phyloP scores from a whole-genome alignment of 768 basidiomycete genomes.

The Boletus tylopilopsis region DNA sequence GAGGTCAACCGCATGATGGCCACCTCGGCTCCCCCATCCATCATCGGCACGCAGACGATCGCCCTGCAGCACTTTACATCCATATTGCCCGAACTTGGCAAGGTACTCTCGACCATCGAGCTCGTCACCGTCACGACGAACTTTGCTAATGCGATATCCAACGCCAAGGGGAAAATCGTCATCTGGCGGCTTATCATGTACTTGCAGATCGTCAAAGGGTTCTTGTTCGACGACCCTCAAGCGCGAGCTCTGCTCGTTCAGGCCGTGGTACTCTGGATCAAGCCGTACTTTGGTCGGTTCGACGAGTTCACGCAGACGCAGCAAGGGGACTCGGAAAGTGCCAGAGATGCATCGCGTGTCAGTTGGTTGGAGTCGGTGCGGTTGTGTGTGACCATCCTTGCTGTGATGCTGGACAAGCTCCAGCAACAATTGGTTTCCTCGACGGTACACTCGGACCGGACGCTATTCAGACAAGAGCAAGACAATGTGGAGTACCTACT shows the following conservation, averaged over 20 bases:
- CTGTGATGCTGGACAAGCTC: constrained; percentile 86
- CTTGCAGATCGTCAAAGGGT: constrained; percentile 84
- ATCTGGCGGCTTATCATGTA: constrained; percentile 95
- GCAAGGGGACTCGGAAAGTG: constrained; percentile 61
- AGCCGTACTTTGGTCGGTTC: constrained; percentile 89
- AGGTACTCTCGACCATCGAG: constrained; percentile 77
- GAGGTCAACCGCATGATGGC: constrained; percentile 92
- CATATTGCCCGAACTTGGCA: constrained; percentile 81
- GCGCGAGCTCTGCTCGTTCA: constrained; percentile 81
- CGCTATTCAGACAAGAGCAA: constrained; percentile 72
- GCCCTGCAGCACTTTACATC: constrained; percentile 92
- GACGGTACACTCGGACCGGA: constrained; percentile 54
- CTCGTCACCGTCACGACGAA: constrained; percentile 82
- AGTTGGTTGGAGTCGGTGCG: constrained; percentile 88
- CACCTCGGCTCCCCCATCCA: constrained; percentile 68
- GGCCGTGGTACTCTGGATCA: constrained; percentile 88
- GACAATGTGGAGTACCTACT: constrained; percentile 88
- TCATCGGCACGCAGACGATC: constrained; percentile 94
- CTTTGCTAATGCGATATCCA: constrained; percentile 80
- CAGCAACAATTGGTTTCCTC: constrained; percentile 77
- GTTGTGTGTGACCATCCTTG: constrained; percentile 85
- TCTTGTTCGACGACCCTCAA: constrained; percentile 79
- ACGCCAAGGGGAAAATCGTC: constrained; percentile 80
- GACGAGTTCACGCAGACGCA: constrained; percentile 72
- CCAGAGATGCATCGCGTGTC: constrained; percentile 71